Conservation (phyloP, 2,329 filamentous ascomycete species). For the Aspergillus unguis region DNA sequence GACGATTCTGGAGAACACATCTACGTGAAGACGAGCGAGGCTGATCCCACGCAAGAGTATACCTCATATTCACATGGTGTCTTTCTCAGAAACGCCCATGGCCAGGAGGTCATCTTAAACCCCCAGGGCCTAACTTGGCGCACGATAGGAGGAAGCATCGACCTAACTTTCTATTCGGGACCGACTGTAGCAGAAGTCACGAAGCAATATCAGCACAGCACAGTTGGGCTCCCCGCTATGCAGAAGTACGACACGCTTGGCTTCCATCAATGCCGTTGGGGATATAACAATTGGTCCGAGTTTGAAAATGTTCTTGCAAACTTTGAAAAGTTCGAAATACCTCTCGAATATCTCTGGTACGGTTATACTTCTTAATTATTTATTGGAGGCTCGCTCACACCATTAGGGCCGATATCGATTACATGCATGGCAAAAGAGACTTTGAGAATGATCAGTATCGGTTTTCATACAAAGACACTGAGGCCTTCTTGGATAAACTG, state of each 20-base stretch:
- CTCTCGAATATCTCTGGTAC: slow-evolving; percentile 51
- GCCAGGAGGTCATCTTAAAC: slow-evolving; percentile 67
- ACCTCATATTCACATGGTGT: slow-evolving; percentile 71
- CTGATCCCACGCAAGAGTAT: slow-evolving; percentile 54
- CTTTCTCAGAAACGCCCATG: slow-evolving; percentile 72
- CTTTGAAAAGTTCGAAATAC: slow-evolving; percentile 55
- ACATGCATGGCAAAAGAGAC: slow-evolving; percentile 60
- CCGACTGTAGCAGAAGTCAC: slow-evolving; percentile 66
- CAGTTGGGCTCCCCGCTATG: slow-evolving; percentile 69
- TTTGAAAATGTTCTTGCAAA: slow-evolving; percentile 57
- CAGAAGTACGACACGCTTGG: slow-evolving; percentile 80
- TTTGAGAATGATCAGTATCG: slow-evolving; percentile 56
- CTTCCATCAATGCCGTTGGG: slow-evolving; percentile 81
- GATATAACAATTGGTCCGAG: slow-evolving; percentile 70
- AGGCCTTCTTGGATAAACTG: slow-evolving; percentile 52
- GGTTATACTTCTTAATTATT: background rate
- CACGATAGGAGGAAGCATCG: slow-evolving; percentile 70
- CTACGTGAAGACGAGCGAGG: slow-evolving; percentile 54
- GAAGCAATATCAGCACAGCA: slow-evolving; percentile 65
- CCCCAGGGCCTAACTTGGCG: slow-evolving; percentile 68
- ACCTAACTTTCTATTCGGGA: slow-evolving; percentile 76
- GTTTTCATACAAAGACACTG: slow-evolving; percentile 50
- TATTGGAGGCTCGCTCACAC: background rate
- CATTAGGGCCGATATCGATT: slow-evolving; percentile 48
- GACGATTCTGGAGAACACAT: slow-evolving; percentile 49